Percentiles rank a stretch among this genome's conserved stretches.
Conservation (phyloP, 768 basidiomycete genomes). For the Arthromyces matolae region DNA sequence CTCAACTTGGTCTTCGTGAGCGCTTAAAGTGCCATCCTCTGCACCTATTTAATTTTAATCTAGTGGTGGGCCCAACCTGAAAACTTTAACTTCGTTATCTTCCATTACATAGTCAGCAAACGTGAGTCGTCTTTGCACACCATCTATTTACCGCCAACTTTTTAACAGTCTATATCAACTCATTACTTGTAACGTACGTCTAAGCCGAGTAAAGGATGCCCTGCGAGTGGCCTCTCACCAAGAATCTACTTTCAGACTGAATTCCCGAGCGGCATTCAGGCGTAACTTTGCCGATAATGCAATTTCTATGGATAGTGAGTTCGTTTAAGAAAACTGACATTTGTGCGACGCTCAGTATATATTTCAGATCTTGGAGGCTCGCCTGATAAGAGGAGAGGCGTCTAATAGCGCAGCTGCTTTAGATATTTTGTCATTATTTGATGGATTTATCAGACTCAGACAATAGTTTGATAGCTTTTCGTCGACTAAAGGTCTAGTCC, state of each 20-base stretch:
- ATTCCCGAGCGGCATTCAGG: background rate
- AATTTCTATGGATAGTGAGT: background rate
- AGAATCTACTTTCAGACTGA: background rate
- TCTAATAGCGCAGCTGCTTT: no score
- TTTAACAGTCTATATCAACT: conserved; percentile 1
- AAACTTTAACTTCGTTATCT: conserved; percentile 5
- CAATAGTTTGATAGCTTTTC: no score
- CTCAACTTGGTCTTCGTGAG: conserved; percentile 4
- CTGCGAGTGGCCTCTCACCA: background rate
- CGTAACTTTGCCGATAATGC: background rate
- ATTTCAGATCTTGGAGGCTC: no score
- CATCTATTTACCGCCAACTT: background rate
- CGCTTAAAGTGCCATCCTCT: background rate
- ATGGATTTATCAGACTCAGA: no score
- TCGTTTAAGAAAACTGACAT: no score
- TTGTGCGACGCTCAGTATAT: no score
- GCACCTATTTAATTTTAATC: background rate
- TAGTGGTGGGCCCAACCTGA: conserved; percentile 3
- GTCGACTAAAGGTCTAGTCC: no score
- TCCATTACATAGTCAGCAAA: conserved; percentile 7
- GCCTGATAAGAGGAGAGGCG: no score
- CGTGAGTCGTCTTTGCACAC: background rate
- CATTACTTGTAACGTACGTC: conserved; percentile 1
- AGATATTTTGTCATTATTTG: no score
- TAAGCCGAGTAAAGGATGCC: background rate